Base-by-base conservation (phyloP, 129 eudicot species). In the Lactuca sativa region DNA sequence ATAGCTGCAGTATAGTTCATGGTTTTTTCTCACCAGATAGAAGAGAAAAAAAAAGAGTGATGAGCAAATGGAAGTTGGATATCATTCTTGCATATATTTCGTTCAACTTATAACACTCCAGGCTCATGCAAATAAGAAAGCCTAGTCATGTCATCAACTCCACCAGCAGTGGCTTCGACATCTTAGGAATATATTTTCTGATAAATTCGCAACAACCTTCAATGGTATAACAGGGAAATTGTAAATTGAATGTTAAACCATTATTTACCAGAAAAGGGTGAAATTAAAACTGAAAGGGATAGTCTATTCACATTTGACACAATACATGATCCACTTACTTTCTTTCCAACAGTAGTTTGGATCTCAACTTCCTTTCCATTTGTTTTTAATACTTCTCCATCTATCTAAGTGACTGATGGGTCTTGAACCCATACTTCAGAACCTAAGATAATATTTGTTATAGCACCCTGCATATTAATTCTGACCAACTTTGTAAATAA, bases 81-180 rank as follows among this genome's bases (percentile, higher is more conserved):
- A n/a, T n/a, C n/a, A n/a, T n/a, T n/a, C n/a, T n/a, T n/a, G n/a
- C n/a, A n/a, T n/a, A n/a, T n/a, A n/a, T n/a, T n/a, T n/a, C n/a
- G n/a, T n/a, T n/a, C n/a, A n/a, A n/a, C n/a, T n/a, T n/a, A n/a
- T n/a, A n/a, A n/a, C n/a, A n/a, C n/a, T n/a, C n/a, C n/a, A n/a
- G n/a, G n/a, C n/a, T n/a, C n/a, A n/a, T n/a, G n/a, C 81, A 95
- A 74, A 84, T 95, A 90, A 47, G 97, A 86, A 69, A 92, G 85
- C 65, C 81, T 92, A 53, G 96, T 92, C 98, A 92, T 86, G 83
- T 86, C 98, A 85, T 86, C 98, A 70, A 88, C 95, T 69, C 98
- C 96, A 34, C 84, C 89, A 61, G 83, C 66, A 58, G 89, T 92
- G 66, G 95, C 88, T 67, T 92, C 98, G 49, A 74, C 84, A 60